Evolutionary conservation across 192 early-diverging fungal genomes (phyloP).

Genomic region (Backusella tarrabulga): DNA sequence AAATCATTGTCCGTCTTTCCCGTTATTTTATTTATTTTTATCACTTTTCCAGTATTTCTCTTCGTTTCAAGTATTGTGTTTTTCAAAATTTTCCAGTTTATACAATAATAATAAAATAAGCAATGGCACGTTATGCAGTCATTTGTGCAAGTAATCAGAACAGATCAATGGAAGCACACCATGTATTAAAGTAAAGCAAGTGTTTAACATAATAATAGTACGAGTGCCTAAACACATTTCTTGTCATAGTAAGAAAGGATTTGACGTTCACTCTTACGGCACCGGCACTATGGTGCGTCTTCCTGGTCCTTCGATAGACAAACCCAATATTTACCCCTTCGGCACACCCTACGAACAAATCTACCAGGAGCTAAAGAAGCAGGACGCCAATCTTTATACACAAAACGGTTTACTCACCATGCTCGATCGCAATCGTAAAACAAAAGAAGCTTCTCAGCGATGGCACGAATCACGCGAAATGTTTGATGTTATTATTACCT

Average conservation of each 20-base stretch:
- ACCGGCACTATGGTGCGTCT: conserved; percentile 89
- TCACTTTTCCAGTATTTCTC: not conserved
- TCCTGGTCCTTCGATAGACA: conserved; percentile 81
- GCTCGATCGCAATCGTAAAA: conserved; percentile 93
- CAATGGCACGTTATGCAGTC: conserved; percentile 85
- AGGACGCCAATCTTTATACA: conserved; percentile 74
- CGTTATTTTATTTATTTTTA: not conserved
- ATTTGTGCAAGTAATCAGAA: conserved; percentile 98
- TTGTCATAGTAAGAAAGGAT: conserved; percentile 60
- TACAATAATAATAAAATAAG: not conserved
- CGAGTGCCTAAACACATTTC: not conserved
- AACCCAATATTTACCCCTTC: conserved; percentile 91
- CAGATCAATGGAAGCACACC: conserved; percentile 94
- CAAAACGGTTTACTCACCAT: conserved; percentile 86
- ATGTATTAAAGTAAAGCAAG: conserved; percentile 34
- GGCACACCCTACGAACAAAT: conserved; percentile 93
- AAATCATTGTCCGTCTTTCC: not conserved
- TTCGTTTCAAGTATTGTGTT: not conserved
- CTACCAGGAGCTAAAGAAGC: conserved; percentile 71
- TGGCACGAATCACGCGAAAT: conserved; percentile 74
- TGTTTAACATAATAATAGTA: conserved; percentile 50
- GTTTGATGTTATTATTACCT: conserved; percentile 94
- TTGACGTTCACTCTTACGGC: conserved; percentile 85
- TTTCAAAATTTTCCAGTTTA: too few species aligned
- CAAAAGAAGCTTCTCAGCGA: conserved; percentile 86